These are phyloP conservation scores for Aegilops speltoides DNA, from an alignment of 176 grass and related monocot species.

Conservation along the genomic window DNA sequence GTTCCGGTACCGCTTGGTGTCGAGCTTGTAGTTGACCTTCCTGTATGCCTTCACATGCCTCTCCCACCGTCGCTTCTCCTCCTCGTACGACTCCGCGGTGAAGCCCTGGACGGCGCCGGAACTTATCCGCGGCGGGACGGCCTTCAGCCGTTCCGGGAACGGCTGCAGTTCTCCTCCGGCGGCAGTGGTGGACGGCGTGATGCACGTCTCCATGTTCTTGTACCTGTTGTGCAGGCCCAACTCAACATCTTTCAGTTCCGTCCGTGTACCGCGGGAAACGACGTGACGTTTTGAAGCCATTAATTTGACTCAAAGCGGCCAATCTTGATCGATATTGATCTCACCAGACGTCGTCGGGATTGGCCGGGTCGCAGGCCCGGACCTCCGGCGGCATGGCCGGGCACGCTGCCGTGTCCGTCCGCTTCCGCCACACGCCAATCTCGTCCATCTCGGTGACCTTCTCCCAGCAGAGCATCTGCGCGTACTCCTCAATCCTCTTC, in stretches of 20 bases:
- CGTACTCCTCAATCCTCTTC: constrained; percentile 65
- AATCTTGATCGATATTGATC: background rate
- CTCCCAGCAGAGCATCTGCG: constrained; percentile 82
- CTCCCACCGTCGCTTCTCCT: constrained; percentile 73
- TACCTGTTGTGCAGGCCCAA: constrained; percentile 40
- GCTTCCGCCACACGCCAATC: constrained; percentile 79
- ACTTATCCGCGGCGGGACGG: constrained; percentile 52
- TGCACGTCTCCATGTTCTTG: constrained; percentile 82
- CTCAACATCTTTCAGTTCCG: background rate
- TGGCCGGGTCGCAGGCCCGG: constrained; percentile 45
- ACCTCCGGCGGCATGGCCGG: background rate
- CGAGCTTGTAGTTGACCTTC: constrained; percentile 65
- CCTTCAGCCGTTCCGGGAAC: constrained; percentile 61
- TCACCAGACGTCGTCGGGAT: constrained; percentile 80
- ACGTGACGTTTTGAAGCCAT: background rate
- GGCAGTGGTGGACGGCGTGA: constrained; percentile 30
- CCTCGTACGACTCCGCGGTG: constrained; percentile 41
- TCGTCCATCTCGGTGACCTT: constrained; percentile 76
- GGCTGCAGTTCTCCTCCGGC: constrained; percentile 49
- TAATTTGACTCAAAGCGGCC: background rate
- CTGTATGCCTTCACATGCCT: constrained; percentile 65
- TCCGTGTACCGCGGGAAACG: background rate
- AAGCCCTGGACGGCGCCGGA: constrained; percentile 45
- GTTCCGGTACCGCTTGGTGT: constrained; percentile 61
- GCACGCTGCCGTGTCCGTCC: constrained; percentile 44